Percentiles rank a stretch among this genome's conserved stretches.
Evolutionary conservation across 805 yeast species (phyloP).

Genomic region (Yamadazyma scolyti): DNA sequence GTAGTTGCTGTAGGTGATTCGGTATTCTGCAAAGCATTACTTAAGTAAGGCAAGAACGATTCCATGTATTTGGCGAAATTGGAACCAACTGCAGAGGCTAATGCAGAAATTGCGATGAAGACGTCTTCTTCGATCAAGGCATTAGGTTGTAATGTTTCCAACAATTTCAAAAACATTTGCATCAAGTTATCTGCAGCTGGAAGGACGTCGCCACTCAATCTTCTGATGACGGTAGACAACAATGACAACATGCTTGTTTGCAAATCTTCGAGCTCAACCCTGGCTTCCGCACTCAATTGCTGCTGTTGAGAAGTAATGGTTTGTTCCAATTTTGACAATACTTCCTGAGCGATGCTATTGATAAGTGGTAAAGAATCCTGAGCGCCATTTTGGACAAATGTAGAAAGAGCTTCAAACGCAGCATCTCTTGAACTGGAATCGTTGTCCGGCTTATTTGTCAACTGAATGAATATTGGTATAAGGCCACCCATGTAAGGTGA

Average conservation of each 20-base stretch:
- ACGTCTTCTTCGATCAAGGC: slow-evolving; percentile 91
- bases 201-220: slow-evolving; percentile 63
- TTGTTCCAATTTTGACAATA: slow-evolving; percentile 65
- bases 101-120: slow-evolving; percentile 85
- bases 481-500: slow-evolving; percentile 70
- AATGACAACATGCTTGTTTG: slow-evolving; percentile 79
- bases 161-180: slow-evolving; percentile 73
- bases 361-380: slow-evolving; percentile 65
- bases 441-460: slow-evolving; percentile 72
- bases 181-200: slow-evolving; percentile 79
- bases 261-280: slow-evolving; percentile 77
- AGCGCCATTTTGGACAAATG: slow-evolving; percentile 74
- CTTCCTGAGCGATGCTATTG: slow-evolving; percentile 70
- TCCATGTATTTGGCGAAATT: slow-evolving; percentile 74
- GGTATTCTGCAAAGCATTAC: slow-evolving; percentile 73
- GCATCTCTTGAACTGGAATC: slow-evolving; percentile 89
- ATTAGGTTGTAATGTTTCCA: slow-evolving; percentile 52
- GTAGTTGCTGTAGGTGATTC: slow-evolving; percentile 83
- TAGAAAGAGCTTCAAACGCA: slow-evolving; percentile 91
- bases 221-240: slow-evolving; percentile 78
- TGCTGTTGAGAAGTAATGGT: slow-evolving; percentile 58
- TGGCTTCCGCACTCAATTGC: slow-evolving; percentile 59
- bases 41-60: slow-evolving; percentile 78
- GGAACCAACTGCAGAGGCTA: slow-evolving; percentile 75
- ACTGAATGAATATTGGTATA: slow-evolving; percentile 65